Base-by-base conservation (phyloP, 495 filamentous ascomycete genomes). In the Apodospora peruviana region DNA sequence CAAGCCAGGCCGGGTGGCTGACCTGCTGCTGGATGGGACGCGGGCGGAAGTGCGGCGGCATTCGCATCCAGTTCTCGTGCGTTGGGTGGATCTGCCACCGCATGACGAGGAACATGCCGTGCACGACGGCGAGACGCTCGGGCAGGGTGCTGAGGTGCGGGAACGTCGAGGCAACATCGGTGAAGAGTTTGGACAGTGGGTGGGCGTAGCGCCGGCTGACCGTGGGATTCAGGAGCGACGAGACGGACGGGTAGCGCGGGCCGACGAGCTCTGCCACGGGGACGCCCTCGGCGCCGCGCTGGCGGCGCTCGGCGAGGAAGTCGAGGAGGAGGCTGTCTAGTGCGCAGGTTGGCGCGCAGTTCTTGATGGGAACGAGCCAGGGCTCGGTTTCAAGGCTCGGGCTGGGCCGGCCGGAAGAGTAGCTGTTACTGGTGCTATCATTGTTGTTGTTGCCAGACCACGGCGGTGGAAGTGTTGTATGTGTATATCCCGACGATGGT, bases 91-190 rank as follows among this genome's bases (percentile, higher is more conserved):
- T 82, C 57, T 84, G 81, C 87, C 87, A 94, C 2, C 88, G 82
- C 84, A 90, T 88, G 43, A 88, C 58, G 8, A 89, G 76, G 63
- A 91, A 91, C 87, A 90, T 91, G 58, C 78, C 65, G 55, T 85
- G 88, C n/a, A 91, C 72, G 5, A 90, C 77, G 16, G 81, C 87
- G 3, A 90, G 79, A 55, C 86, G 82, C 61, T 91, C 88, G 4
- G 89, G 88, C 0, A 91, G 73, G 2, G 67, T 66, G 11, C 67
- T 68, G 7, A 94, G 75, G 50, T 82, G 80, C 0, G 88, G 86
- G 52, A 91, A 90, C 19, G 80, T 83, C 34, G 78, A 69, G 1
- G 91, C 70, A 50, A 93, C 87, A 61, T 91, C 88, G 20, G 85
- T 90, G 57, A 91, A 86, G 8, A 93, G 80, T 53, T 85, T 87